Evolutionary conservation across 1,284 basidiomycete species (phyloP).

Genomic region (Trichosporon coremiiforme): DNA sequence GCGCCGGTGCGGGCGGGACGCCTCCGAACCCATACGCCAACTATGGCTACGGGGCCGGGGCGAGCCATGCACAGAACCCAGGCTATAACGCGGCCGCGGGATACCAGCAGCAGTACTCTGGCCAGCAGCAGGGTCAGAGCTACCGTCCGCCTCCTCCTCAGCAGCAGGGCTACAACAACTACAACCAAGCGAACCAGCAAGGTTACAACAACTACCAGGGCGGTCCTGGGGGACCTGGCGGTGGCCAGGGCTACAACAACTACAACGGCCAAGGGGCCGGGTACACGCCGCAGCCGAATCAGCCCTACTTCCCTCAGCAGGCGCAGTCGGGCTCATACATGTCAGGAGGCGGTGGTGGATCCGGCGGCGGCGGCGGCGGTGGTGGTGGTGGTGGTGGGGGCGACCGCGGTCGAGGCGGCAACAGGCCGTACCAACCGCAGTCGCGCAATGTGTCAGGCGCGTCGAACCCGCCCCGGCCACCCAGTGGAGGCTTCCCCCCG

Average conservation of each 20-base stretch:
- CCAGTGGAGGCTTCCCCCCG: constrained; percentile 47
- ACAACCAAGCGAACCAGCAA: constrained; percentile 21
- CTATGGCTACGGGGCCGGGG: constrained; percentile 54
- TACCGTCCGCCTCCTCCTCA: constrained; percentile 23
- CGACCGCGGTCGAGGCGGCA: constrained; percentile 20
- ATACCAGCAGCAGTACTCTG: constrained; percentile 13
- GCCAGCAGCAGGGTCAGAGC: constrained; percentile 22
- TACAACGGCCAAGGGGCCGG: constrained; percentile 23
- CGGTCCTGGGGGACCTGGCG: constrained; percentile 22
- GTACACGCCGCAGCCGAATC: constrained; percentile 31
- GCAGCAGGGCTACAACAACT: constrained; percentile 23
- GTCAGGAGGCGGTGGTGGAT: constrained; percentile 17
- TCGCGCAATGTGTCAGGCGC: constrained; percentile 17
- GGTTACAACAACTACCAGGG: constrained; percentile 23
- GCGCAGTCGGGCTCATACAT: constrained; percentile 16
- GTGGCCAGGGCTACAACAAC: constrained; percentile 28
- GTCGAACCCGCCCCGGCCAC: constrained; percentile 10
- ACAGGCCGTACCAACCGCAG: constrained; percentile 44
- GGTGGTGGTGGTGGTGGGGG: neutral
- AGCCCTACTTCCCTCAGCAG: constrained; percentile 33
- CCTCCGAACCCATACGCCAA: constrained; percentile 50
- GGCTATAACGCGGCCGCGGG: constrained; percentile 20
- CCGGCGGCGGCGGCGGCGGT: constrained; percentile 6
- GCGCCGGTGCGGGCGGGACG: constrained; percentile 25
- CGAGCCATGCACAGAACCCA: constrained; percentile 35